Evolutionary conservation across 2,329 filamentous ascomycete species (phyloP).

Genomic region (Scytalidium sp.): DNA sequence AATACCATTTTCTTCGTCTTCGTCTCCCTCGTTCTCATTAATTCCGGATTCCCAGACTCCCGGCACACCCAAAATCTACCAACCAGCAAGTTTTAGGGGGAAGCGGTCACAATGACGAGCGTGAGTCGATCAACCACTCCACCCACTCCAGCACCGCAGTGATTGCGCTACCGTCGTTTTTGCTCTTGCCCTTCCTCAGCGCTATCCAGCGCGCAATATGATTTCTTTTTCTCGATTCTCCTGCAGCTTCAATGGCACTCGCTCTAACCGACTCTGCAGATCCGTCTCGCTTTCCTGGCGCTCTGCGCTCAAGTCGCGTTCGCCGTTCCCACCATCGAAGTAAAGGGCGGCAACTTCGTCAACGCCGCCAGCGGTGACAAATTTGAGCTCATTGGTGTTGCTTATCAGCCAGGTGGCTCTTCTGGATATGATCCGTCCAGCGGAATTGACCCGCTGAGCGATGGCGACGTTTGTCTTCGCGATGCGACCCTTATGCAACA

Average conservation of each 20-base stretch:
- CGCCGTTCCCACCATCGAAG: slow-evolving; percentile 55
- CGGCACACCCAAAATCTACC: not conserved
- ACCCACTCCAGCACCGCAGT: not conserved
- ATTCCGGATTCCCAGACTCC: not conserved
- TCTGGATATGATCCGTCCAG: slow-evolving; percentile 55
- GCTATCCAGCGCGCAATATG: not conserved
- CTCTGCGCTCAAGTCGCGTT: slow-evolving; percentile 37
- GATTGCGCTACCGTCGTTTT: not conserved
- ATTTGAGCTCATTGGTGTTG: slow-evolving; percentile 65
- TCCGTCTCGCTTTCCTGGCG: slow-evolving; percentile 16
- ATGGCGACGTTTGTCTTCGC: slow-evolving; percentile 55
- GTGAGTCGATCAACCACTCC: not conserved
- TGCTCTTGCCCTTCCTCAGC: no score
- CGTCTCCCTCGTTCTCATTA: not conserved
- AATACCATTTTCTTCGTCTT: not conserved
- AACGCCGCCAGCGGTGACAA: slow-evolving; percentile 55
- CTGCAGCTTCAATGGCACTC: not conserved
- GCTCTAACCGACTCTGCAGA: not conserved
- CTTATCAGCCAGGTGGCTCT: slow-evolving; percentile 67
- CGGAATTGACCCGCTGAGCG: slow-evolving; percentile 57
- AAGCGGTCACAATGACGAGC: not conserved
- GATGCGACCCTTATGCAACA: slow-evolving; percentile 65
- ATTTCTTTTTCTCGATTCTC: not conserved
- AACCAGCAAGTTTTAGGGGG: not conserved
- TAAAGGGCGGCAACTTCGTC: slow-evolving; percentile 57